These are phyloP conservation scores for Nannochloropsis granulata DNA, from an alignment of 108 stramenopile genomes.

Conservation along the genomic window DNA sequence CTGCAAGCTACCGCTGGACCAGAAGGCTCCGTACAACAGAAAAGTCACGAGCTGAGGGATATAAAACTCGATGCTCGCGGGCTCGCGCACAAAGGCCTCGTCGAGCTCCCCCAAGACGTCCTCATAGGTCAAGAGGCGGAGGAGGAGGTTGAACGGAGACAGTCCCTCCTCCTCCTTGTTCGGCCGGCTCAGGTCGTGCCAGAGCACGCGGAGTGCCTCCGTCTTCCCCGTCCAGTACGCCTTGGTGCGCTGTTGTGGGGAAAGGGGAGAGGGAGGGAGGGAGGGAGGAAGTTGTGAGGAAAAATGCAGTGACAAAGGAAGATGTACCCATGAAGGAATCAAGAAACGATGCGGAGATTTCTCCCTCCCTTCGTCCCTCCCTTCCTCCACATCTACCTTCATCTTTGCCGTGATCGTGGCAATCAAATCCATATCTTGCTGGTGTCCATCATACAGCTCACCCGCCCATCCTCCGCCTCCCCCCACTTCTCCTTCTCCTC, in stretches of 20 bases:
- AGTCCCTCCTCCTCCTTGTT: neutral
- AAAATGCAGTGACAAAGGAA: too few species aligned
- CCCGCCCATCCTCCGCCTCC: too few species aligned
- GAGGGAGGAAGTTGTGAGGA: neutral
- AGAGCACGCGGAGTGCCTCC: neutral
- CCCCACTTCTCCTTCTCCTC: too few species aligned
- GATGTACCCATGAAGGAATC: too few species aligned
- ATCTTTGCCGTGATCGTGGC: neutral
- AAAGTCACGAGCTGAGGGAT: conserved; percentile 20
- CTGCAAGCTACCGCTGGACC: conserved; percentile 14
- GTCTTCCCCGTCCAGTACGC: neutral
- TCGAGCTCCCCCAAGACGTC: neutral
- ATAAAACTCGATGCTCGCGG: neutral
- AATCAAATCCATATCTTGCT: neutral
- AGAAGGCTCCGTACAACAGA: conserved; percentile 15
- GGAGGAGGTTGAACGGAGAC: neutral
- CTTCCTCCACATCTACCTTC: neutral
- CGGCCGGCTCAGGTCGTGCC: neutral
- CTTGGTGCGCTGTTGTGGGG: neutral
- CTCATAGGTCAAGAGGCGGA: neutral
- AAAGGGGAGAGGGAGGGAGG: neutral
- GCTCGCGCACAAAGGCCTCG: neutral
- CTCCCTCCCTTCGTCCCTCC: neutral
- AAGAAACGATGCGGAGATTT: neutral
- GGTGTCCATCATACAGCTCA: neutral